These are phyloP conservation scores for Pichia sp. DNA, from an alignment of 1,139 yeast genomes.

Conservation along the genomic window DNA sequence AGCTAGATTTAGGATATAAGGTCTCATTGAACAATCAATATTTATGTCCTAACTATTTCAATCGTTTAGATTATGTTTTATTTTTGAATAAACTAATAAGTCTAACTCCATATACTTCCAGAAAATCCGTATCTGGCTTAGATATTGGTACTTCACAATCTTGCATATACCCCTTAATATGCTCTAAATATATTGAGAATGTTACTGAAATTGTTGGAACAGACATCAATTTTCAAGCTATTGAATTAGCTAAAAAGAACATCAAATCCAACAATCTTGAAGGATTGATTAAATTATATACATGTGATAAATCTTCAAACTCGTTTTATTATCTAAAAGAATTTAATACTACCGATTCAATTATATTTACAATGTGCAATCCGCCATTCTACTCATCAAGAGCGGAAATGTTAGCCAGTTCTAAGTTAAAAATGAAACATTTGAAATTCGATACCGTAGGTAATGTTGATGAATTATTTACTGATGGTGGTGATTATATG, in stretches of 20 bases:
- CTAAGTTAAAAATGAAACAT: slow-evolving; percentile 14
- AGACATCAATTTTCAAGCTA: slow-evolving; percentile 32
- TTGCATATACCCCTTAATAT: slow-evolving; percentile 37
- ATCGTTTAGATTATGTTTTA: slow-evolving; percentile 25
- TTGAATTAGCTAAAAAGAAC: slow-evolving; percentile 24
- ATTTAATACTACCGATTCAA: not conserved
- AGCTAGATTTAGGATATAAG: slow-evolving; percentile 14
- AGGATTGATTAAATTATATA: slow-evolving; percentile 9
- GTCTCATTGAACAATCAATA: slow-evolving; percentile 15
- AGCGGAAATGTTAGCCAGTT: slow-evolving; percentile 28
- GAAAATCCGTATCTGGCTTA: slow-evolving; percentile 14
- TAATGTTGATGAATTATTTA: slow-evolving; percentile 30
- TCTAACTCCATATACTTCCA: not conserved
- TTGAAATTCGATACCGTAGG: slow-evolving; percentile 1
- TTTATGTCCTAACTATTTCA: slow-evolving; percentile 29
- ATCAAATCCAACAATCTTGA: slow-evolving; percentile 22
- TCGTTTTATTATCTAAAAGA: slow-evolving; percentile 6
- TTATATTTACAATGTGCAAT: slow-evolving; percentile 35
- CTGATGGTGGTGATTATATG: slow-evolving; percentile 36
- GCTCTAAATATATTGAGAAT: slow-evolving; percentile 15
- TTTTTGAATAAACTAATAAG: slow-evolving; percentile 16
- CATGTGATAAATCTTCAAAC: slow-evolving; percentile 9
- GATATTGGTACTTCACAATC: slow-evolving; percentile 39
- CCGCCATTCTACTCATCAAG: slow-evolving; percentile 39
- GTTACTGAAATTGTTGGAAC: slow-evolving; percentile 27